Conservation (phyloP, 805 yeast species). For the Zygotorulaspora sp. region DNA sequence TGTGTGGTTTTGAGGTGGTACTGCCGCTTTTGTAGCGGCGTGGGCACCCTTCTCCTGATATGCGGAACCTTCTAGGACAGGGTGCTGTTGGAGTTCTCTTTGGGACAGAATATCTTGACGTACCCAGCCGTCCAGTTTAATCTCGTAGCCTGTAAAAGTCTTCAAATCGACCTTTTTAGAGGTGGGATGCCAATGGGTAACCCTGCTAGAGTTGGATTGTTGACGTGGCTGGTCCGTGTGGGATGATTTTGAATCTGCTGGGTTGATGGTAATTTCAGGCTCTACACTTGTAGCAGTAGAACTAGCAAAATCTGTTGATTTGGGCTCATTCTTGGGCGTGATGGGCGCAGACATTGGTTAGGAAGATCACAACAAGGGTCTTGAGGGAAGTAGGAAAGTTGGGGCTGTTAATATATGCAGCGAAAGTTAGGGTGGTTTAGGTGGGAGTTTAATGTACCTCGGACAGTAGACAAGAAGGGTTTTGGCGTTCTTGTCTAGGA, state of each 20-base stretch:
- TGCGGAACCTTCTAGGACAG: too few relatives aligned
- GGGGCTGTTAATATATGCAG: not conserved
- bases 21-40: too few relatives aligned
- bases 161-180: slow-evolving; percentile 19
- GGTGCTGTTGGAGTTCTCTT: too few relatives aligned
- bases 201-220: slow-evolving; percentile 15
- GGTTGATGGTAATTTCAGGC: not conserved
- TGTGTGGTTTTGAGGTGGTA: too few relatives aligned
- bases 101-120: slow-evolving; percentile 21
- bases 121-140: slow-evolving; percentile 28
- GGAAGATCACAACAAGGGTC: too few relatives aligned
- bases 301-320: not conserved
- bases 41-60: too few relatives aligned
- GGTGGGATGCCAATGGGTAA: slow-evolving; percentile 24
- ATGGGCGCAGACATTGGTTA: not conserved
- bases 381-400: not conserved
- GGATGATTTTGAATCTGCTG: not conserved
- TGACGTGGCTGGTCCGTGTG: not conserved
- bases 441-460: too few relatives aligned
- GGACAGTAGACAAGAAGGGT: too few relatives aligned
- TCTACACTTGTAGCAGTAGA: not conserved
- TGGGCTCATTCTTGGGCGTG: not conserved
- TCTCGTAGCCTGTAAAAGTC: slow-evolving; percentile 29
- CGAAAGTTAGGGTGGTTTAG: too few relatives aligned
- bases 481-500: too few relatives aligned